Evolutionary conservation across 2,329 filamentous ascomycete genomes (phyloP).

Genomic region (Talaromyces atroroseus): DNA sequence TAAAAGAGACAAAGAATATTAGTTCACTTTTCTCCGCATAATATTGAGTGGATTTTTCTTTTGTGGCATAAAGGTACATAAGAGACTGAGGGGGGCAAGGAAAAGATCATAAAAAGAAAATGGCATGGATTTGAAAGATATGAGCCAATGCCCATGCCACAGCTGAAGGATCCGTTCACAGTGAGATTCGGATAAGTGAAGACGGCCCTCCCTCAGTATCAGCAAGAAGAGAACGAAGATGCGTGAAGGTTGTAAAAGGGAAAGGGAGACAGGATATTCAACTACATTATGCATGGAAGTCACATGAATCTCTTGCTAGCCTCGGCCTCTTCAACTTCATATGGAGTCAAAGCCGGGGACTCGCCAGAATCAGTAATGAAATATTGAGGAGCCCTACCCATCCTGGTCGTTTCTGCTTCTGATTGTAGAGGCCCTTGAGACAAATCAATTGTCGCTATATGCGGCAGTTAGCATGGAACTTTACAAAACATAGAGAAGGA

Average conservation of each 20-base stretch:
- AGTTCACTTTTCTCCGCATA: constrained; percentile 3
- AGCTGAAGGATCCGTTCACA: neutral
- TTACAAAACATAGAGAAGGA: neutral
- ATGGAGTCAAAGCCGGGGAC: constrained; percentile 27
- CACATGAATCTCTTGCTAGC: constrained; percentile 6
- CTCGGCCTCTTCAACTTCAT: constrained; percentile 34
- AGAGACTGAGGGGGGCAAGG: neutral
- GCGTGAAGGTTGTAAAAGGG: neutral
- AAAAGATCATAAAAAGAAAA: neutral
- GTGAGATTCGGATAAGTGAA: neutral
- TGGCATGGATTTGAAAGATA: neutral
- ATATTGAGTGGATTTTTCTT: constrained; percentile 4
- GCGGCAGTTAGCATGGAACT: constrained; percentile 1
- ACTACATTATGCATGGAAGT: constrained; percentile 3
- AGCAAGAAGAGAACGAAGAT: neutral
- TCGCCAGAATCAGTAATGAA: constrained; percentile 27
- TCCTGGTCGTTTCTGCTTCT: constrained; percentile 19
- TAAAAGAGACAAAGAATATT: constrained; percentile 15
- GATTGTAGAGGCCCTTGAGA: constrained; percentile 18
- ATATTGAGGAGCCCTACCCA: constrained; percentile 28
- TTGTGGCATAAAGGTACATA: constrained; percentile 1
- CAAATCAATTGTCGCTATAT: constrained; percentile 17
- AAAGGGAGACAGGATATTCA: constrained; percentile 2
- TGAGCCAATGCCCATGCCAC: neutral
- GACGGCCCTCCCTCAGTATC: neutral